Evolutionary conservation across 345 rosid species (phyloP).

Genomic region (Camelina sativa): DNA sequence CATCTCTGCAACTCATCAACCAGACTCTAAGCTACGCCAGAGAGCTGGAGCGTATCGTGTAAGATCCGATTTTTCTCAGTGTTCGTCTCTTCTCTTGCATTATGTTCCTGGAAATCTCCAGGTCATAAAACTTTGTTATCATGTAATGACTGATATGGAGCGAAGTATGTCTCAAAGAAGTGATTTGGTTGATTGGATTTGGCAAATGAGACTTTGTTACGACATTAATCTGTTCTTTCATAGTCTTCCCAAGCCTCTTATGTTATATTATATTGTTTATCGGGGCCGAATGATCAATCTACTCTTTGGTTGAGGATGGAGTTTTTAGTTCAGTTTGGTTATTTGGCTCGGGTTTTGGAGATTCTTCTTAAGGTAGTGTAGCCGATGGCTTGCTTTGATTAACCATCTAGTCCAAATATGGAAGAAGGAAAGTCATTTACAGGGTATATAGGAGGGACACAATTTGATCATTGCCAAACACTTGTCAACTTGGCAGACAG

Average conservation of each 20-base stretch:
- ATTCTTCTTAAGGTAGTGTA: not conserved
- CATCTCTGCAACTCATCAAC: constrained; percentile 94
- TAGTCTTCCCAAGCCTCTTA: no score
- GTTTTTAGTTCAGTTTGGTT: not conserved
- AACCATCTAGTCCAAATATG: not conserved
- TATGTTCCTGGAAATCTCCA: constrained; percentile 13
- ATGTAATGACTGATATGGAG: constrained; percentile 27
- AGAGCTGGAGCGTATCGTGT: constrained; percentile 98
- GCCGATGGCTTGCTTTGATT: not conserved
- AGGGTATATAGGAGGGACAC: constrained; percentile 6
- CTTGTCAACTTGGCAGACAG: constrained; percentile 21
- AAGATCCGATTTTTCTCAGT: constrained; percentile 36
- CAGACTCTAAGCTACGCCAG: constrained; percentile 97
- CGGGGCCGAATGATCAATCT: not conserved
- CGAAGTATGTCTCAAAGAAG: constrained; percentile 13
- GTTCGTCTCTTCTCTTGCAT: constrained; percentile 12
- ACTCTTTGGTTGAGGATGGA: not conserved
- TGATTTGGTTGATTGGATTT: constrained; percentile 23
- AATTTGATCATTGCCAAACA: constrained; percentile 7
- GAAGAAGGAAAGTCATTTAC: not conserved
- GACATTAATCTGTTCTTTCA: not conserved
- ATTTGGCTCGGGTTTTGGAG: not conserved
- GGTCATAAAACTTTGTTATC: constrained; percentile 23
- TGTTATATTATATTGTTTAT: no score
- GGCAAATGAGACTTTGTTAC: constrained; percentile 17